Evolutionary conservation across 2,329 filamentous ascomycete genomes (phyloP).

Genomic region (Ascocoryne sarcoides): DNA sequence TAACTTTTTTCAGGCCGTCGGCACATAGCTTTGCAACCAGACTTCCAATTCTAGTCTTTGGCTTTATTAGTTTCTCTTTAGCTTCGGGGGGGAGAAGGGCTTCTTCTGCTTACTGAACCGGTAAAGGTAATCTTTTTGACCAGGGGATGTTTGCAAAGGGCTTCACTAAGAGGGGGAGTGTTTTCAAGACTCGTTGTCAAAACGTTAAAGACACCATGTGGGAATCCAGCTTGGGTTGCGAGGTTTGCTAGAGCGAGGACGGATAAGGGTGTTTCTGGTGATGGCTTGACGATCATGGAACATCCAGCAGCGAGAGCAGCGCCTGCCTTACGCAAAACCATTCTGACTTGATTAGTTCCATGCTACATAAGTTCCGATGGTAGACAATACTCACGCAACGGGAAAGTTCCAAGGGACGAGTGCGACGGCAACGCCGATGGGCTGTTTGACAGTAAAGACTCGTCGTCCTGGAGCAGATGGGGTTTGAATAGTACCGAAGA

Average conservation of each 20-base stretch:
- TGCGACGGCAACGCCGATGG: slow-evolving; percentile 58
- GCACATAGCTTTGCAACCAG: slow-evolving; percentile 51
- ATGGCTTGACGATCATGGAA: slow-evolving; percentile 66
- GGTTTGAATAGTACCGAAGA: slow-evolving; percentile 52
- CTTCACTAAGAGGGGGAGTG: slow-evolving; percentile 44
- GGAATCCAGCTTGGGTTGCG: slow-evolving; percentile 46
- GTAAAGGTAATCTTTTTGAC: slow-evolving; percentile 57
- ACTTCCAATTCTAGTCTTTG: slow-evolving; percentile 48
- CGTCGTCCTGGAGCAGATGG: slow-evolving; percentile 54
- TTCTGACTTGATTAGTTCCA: slow-evolving; percentile 12
- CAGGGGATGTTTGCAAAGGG: slow-evolving; percentile 46
- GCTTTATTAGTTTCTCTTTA: slow-evolving; percentile 1
- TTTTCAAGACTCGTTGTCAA: slow-evolving; percentile 49
- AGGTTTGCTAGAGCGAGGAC: slow-evolving; percentile 45
- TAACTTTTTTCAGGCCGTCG: slow-evolving; percentile 54
- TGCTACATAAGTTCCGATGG: neutral
- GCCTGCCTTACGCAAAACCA: slow-evolving; percentile 59
- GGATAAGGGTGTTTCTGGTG: slow-evolving; percentile 56
- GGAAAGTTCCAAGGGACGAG: slow-evolving; percentile 69
- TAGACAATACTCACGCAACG: slow-evolving; percentile 37
- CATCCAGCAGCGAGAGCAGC: slow-evolving; percentile 64
- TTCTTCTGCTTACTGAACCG: slow-evolving; percentile 32
- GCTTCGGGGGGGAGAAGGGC: neutral
- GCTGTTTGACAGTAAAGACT: slow-evolving; percentile 66
- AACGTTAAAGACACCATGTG: slow-evolving; percentile 51